A percentile compares a stretch with the other conserved stretches of the same genome.
Conservation (phyloP, 23 red algal genomes). For the Gracilaria domingensis region DNA sequence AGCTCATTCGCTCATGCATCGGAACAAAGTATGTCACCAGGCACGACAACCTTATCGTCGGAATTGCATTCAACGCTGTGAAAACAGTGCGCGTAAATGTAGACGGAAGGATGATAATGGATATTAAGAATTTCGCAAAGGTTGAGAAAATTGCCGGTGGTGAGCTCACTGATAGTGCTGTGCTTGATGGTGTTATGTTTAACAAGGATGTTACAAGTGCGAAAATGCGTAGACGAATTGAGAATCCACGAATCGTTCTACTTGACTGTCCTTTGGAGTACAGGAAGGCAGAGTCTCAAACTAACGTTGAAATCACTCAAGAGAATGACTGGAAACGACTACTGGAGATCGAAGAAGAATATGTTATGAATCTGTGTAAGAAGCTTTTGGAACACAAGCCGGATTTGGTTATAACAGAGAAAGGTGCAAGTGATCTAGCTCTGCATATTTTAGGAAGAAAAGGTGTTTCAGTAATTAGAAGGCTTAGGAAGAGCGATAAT, state of each 20-base stretch:
- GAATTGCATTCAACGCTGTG: constrained; percentile 82
- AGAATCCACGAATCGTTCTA: constrained; percentile 89
- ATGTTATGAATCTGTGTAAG: constrained; percentile 69
- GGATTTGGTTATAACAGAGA: constrained; percentile 98
- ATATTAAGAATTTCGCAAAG: constrained; percentile 97
- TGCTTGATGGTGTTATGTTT: constrained; percentile 95
- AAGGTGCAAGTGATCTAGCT: constrained; percentile 94
- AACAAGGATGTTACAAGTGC: constrained; percentile 95
- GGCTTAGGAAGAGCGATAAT: constrained; percentile 94
- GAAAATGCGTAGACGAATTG: constrained; percentile 95
- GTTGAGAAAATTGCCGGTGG: constrained; percentile 99
- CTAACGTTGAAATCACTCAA: constrained; percentile 91
- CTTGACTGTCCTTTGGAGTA: constrained; percentile 98
- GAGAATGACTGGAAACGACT: constrained; percentile 88
- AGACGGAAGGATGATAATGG: constrained; percentile 75
- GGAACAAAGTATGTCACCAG: constrained; percentile 93
- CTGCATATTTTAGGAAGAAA: constrained; percentile 85
- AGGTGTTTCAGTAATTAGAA: constrained; percentile 82
- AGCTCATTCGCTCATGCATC: constrained; percentile 85
- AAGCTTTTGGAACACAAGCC: constrained; percentile 80
- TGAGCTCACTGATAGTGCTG: constrained; percentile 78
- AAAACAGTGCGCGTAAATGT: constrained; percentile 72
- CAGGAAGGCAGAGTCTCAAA: constrained; percentile 89
- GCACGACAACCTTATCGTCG: constrained; percentile 83
- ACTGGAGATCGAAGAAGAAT: constrained; percentile 89